Base-by-base conservation (phyloP, 192 early-diverging fungal genomes). In the Gaertneriomyces semiglobifer region DNA sequence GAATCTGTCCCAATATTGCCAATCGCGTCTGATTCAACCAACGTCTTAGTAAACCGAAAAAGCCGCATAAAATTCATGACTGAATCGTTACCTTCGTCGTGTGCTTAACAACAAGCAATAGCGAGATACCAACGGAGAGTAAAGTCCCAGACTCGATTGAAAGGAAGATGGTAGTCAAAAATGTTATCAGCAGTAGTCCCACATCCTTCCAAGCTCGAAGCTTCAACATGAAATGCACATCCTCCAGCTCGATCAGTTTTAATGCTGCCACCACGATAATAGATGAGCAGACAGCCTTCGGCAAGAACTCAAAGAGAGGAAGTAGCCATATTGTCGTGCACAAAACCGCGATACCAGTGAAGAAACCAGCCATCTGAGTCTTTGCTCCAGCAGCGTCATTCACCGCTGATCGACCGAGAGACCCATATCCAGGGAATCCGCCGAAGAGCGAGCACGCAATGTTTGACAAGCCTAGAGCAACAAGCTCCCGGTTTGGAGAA, bases 401-500 rank as follows among this genome's bases (percentile, higher is more conserved):
- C 54, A 99, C 88, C 63, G 92, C 91, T 61, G 91, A 93, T 58
- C 97, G 85, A 3, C 94, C 89, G 45, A 99, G 82, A 33, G 92
- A 93, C 10, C 92, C 95, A 73, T 92, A 96, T 7, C 92, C 91
- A 2, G 93, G 93, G 66, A 65, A 84, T 8, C 60, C 77, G 7
- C 88, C 86, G 66, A 97, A 94, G 0, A 92, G 74, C 18, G 89
- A 86, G 39, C 92, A 90, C 45, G 92, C 60, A 39, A 93, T 82
- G 62, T 98, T 99, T 55, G 88, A 81, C n/a, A 89, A 75, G 33
- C 96, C 96, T 62, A 99, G 77, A 4, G 95, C 96, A 44, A 99
- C 95, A 41, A 99, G 81, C 74, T 99, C 96, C 45, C 96, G 88
- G 69, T 99, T 99, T 8, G 95, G 89, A 11, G 90, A 92, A 46